Conservation (phyloP, 768 basidiomycete species). For the Rhodotorula graminis region DNA sequence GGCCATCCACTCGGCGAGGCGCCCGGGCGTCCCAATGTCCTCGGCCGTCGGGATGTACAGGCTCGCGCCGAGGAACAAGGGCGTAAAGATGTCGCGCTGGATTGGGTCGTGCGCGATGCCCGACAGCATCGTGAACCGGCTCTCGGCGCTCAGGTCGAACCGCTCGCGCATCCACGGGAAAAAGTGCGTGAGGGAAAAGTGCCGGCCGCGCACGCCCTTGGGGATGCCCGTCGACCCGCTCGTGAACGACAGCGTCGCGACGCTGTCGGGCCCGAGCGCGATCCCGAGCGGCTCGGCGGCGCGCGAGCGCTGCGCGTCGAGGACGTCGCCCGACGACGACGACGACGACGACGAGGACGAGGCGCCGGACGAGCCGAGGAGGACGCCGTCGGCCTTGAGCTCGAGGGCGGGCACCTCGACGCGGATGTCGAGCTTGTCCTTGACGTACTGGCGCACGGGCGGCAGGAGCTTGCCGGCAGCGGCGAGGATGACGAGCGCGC, state of each 20-base stretch:
- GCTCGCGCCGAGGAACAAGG: slow-evolving; percentile 91
- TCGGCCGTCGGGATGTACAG: slow-evolving; percentile 94
- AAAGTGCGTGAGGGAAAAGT: slow-evolving; percentile 95
- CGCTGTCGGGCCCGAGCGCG: slow-evolving; percentile 84
- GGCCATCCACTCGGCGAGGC: slow-evolving; percentile 98
- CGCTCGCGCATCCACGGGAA: slow-evolving; percentile 98
- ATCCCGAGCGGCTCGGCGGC: slow-evolving; percentile 72
- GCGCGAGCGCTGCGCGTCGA: slow-evolving; percentile 54
- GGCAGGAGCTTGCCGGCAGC: slow-evolving; percentile 78
- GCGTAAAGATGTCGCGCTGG: slow-evolving; percentile 98
- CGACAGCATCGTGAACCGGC: slow-evolving; percentile 95
- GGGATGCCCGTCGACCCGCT: slow-evolving; percentile 96
- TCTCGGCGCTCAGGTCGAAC: slow-evolving; percentile 67
- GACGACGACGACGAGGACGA: too few relatives aligned
- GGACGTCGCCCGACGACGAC: slow-evolving; percentile 55
- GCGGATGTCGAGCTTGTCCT: slow-evolving; percentile 71
- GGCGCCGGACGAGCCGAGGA: slow-evolving; percentile 62
- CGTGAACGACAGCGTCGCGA: slow-evolving; percentile 92
- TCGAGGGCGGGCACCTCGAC: slow-evolving; percentile 86
- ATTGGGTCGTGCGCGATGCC: slow-evolving; percentile 99
- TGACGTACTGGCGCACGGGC: slow-evolving; percentile 75
- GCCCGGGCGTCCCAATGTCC: slow-evolving; percentile 93
- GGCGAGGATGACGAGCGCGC: slow-evolving; percentile 81
- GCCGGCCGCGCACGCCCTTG: slow-evolving; percentile 92
- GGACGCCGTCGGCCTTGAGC: slow-evolving; percentile 60